phyloP scores from a whole-genome alignment of 345 rosid species.

The Syzygium jambos region DNA sequence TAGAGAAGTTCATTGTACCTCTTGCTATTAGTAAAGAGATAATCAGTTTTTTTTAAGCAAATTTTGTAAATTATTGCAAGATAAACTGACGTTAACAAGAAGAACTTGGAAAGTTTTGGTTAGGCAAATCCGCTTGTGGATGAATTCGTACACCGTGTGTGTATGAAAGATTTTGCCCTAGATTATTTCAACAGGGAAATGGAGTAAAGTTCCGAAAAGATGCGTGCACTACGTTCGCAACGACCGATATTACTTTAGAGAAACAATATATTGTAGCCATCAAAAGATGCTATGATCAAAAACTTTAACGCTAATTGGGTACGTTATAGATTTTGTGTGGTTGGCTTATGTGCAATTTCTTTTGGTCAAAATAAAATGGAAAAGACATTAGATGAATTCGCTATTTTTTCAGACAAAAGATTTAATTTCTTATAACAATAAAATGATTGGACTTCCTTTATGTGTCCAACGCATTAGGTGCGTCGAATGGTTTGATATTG shows the following conservation, averaged over 20 bases:
- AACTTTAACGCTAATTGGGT: not conserved
- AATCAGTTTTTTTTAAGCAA: not conserved
- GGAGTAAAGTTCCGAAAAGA: not conserved
- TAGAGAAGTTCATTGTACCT: not conserved
- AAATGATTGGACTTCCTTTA: not conserved
- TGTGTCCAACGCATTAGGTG: not conserved
- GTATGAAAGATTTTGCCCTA: not conserved
- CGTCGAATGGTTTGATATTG: not conserved
- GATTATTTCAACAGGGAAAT: not conserved
- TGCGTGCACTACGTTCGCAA: not conserved
- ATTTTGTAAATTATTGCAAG: not conserved
- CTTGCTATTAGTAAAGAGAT: not conserved
- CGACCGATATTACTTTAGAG: not conserved
- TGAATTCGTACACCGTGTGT: not conserved
- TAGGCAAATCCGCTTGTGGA: not conserved
- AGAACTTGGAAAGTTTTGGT: not conserved
- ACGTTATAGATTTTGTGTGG: not conserved
- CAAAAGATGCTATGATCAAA: not conserved
- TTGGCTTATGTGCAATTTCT: not conserved
- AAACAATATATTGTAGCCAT: not conserved
- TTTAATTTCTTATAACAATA: not conserved
- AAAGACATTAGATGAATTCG: not conserved
- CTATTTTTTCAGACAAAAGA: not conserved
- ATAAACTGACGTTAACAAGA: not conserved
- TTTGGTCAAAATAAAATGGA: not conserved